Evolutionary conservation across 352 stramenopile species (phyloP).

Genomic region (Phytopythium delawarense): DNA sequence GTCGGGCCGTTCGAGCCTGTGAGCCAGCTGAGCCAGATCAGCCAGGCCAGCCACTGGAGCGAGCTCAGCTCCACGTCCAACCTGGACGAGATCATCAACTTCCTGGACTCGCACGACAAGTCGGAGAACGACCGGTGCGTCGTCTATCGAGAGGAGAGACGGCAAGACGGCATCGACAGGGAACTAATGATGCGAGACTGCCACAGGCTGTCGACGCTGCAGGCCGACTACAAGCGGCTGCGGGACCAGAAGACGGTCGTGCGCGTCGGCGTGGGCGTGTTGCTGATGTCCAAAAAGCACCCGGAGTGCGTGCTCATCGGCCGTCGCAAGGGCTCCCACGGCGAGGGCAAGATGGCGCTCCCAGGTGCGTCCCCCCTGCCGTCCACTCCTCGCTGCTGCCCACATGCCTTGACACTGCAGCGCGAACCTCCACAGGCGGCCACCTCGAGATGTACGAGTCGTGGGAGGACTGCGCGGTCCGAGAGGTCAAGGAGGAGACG

Average conservation of each 20-base stretch:
- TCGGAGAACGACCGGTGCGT: slow-evolving; percentile 53
- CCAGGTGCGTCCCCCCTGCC: slow-evolving; percentile 28
- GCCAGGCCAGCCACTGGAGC: slow-evolving; percentile 74
- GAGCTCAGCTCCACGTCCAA: slow-evolving; percentile 82
- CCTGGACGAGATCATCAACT: slow-evolving; percentile 83
- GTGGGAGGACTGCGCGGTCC: slow-evolving; percentile 72
- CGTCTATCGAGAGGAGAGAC: not conserved
- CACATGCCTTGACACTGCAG: no score
- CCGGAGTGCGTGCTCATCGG: slow-evolving; percentile 72
- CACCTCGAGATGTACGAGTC: slow-evolving; percentile 84
- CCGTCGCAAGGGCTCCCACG: slow-evolving; percentile 68
- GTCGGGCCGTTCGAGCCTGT: slow-evolving; percentile 35
- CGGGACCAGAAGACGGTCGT: slow-evolving; percentile 54
- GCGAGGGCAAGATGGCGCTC: slow-evolving; percentile 69
- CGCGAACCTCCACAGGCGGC: slow-evolving; percentile 21
- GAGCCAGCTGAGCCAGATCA: slow-evolving; percentile 70
- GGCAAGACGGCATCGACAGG: no score
- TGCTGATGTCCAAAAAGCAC: slow-evolving; percentile 63
- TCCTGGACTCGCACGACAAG: slow-evolving; percentile 75
- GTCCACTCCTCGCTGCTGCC: no score
- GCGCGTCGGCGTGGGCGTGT: slow-evolving; percentile 71
- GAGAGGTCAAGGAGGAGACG: slow-evolving; percentile 82
- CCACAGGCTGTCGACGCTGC: slow-evolving; percentile 41
- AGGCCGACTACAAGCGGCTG: slow-evolving; percentile 60
- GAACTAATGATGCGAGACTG: not conserved